Conservation (phyloP, 371 early-diverging fungal genomes). For the Rhizomucor miehei region DNA sequence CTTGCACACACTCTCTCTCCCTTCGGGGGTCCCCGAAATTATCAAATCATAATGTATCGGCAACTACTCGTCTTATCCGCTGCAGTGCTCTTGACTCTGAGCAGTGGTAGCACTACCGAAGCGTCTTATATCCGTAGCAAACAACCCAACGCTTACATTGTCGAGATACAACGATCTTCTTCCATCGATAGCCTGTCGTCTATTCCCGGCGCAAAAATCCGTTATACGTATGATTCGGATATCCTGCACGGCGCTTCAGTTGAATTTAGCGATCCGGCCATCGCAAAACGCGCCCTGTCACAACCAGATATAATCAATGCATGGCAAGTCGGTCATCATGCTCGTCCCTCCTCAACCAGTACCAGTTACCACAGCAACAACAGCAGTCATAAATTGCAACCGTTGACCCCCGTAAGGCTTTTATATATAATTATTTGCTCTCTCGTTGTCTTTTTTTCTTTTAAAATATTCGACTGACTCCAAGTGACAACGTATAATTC, state of each 20-base stretch:
- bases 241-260: slow-evolving; percentile 27
- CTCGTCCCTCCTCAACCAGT: slow-evolving; percentile 11
- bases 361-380: not conserved
- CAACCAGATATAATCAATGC: slow-evolving; percentile 13
- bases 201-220: slow-evolving; percentile 6
- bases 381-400: slow-evolving; percentile 2
- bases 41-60: not conserved
- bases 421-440: not conserved
- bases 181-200: not conserved
- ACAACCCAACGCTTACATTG: too few relatives aligned
- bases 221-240: slow-evolving; percentile 28
- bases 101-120: slow-evolving; percentile 28
- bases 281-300: slow-evolving; percentile 14
- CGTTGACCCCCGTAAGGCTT: not conserved
- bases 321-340: slow-evolving; percentile 31
- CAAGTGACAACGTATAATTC: too few relatives aligned
- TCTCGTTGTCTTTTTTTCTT: not conserved
- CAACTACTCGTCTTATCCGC: not conserved
- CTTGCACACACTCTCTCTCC: too few relatives aligned
- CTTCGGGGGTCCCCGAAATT: not conserved
- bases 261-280: slow-evolving; percentile 13
- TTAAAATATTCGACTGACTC: not conserved
- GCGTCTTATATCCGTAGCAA: too few relatives aligned
- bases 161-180: too few relatives aligned
- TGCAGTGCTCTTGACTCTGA: not conserved